Evolutionary conservation across 1,139 yeast species (phyloP).

Genomic region (Candida gigantensis): DNA sequence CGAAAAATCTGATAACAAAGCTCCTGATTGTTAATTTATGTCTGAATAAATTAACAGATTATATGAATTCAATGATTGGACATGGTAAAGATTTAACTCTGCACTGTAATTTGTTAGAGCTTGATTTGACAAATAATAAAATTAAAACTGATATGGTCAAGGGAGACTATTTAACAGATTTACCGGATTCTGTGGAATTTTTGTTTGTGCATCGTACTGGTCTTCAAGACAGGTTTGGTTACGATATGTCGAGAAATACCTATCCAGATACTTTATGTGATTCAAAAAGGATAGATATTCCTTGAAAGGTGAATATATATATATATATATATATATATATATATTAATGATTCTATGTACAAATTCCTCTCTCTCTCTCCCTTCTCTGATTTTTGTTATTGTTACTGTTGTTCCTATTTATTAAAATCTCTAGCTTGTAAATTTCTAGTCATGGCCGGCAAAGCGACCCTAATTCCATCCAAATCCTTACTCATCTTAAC

Average conservation of each 20-base stretch:
- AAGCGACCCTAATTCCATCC: slow-evolving; percentile 92
- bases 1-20: slow-evolving; percentile 14
- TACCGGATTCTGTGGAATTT: slow-evolving; percentile 17
- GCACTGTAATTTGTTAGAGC: slow-evolving; percentile 21
- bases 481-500: slow-evolving; percentile 84
- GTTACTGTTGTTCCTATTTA: background rate
- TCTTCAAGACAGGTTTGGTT: slow-evolving; percentile 24
- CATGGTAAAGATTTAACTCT: slow-evolving; percentile 12
- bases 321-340: background rate
- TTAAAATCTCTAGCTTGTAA: slow-evolving; percentile 75
- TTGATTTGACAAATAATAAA: slow-evolving; percentile 23
- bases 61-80: slow-evolving; percentile 19
- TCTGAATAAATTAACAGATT: slow-evolving; percentile 17
- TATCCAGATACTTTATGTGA: slow-evolving; percentile 15
- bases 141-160: slow-evolving; percentile 10
- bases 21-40: slow-evolving; percentile 20
- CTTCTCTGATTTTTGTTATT: background rate
- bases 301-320: slow-evolving; percentile 1
- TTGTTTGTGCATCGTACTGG: slow-evolving; percentile 23
- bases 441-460: slow-evolving; percentile 97
- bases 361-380: background rate
- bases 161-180: slow-evolving; percentile 5
- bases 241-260: slow-evolving; percentile 23
- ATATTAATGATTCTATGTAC: background rate
- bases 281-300: slow-evolving; percentile 22